Evolutionary conservation across 108 stramenopile species (phyloP).

Genomic region (Stephanodiscus minutulus): DNA sequence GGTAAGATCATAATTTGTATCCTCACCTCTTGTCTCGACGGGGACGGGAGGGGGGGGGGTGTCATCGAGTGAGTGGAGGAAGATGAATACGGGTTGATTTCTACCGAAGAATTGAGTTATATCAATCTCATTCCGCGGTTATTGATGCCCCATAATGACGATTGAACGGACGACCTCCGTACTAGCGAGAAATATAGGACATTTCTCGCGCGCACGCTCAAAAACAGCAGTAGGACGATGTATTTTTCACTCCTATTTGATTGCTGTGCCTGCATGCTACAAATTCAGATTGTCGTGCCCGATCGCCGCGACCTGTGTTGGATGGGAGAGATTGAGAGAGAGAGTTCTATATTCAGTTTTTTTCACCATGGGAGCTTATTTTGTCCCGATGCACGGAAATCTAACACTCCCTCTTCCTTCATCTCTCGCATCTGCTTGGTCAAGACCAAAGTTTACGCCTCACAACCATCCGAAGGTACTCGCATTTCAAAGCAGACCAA

Average conservation of each 20-base stretch:
- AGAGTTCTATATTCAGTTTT: not conserved
- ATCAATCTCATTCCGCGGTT: conserved; percentile 6
- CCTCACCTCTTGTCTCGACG: too few relatives aligned
- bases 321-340: too few relatives aligned
- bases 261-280: conserved; percentile 31
- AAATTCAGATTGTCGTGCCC: not conserved
- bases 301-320: not conserved
- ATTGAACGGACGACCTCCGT: not conserved
- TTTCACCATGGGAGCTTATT: not conserved
- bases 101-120: conserved; percentile 8
- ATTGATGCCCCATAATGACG: conserved; percentile 2
- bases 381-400: not conserved
- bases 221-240: not conserved
- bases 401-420: not conserved
- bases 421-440: not conserved
- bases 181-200: conserved; percentile 10
- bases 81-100: conserved; percentile 10
- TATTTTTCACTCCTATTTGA: not conserved
- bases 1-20: too few relatives aligned
- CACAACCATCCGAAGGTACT: not conserved
- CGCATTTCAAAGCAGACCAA: not conserved
- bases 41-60: not conserved
- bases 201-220: conserved; percentile 5
- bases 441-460: not conserved
- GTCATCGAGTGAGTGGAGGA: not conserved